Conservation (phyloP, 2,329 filamentous ascomycete genomes). For the Ilyonectria mors-panacis region DNA sequence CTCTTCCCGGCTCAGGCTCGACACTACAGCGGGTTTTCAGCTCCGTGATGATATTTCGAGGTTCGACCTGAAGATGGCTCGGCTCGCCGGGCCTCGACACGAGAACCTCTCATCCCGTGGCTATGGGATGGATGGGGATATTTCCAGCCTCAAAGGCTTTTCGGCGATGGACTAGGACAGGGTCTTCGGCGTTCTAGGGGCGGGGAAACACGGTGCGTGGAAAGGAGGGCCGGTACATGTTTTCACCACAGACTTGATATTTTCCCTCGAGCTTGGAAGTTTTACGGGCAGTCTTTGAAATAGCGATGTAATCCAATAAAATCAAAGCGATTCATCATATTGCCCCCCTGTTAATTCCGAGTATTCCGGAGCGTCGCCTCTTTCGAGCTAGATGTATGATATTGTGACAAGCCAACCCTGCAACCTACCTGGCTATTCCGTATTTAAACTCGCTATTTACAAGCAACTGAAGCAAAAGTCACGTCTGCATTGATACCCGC, state of each 20-base stretch:
- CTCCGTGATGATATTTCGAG: conserved; percentile 35
- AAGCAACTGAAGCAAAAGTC: conserved; percentile 74
- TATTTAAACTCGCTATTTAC: conserved; percentile 30
- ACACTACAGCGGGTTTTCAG: conserved; percentile 29
- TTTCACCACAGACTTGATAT: conserved; percentile 37
- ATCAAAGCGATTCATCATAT: conserved; percentile 34
- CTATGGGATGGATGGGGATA: conserved; percentile 21
- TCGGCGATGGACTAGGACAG: conserved; percentile 29
- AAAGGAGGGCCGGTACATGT: conserved; percentile 40
- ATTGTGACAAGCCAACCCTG: background rate
- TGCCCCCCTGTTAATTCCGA: no score
- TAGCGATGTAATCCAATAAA: conserved; percentile 47
- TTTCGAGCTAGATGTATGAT: background rate
- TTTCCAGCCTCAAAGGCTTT: conserved; percentile 16
- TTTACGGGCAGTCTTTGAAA: conserved; percentile 43
- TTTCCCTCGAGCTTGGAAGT: conserved; percentile 35
- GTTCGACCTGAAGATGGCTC: conserved; percentile 34
- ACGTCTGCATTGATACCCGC: conserved; percentile 69
- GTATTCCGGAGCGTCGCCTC: background rate
- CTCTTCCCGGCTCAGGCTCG: conserved; percentile 8
- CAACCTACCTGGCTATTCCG: no score
- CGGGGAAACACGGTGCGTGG: conserved; percentile 38
- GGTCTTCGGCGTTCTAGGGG: conserved; percentile 47
- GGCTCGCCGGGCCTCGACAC: conserved; percentile 18
- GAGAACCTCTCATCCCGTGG: conserved; percentile 19